Evolutionary conservation across 108 stramenopile species (phyloP), one percentile per base, ranked within the genome.

Genomic region (Craspedostauros australis): DNA sequence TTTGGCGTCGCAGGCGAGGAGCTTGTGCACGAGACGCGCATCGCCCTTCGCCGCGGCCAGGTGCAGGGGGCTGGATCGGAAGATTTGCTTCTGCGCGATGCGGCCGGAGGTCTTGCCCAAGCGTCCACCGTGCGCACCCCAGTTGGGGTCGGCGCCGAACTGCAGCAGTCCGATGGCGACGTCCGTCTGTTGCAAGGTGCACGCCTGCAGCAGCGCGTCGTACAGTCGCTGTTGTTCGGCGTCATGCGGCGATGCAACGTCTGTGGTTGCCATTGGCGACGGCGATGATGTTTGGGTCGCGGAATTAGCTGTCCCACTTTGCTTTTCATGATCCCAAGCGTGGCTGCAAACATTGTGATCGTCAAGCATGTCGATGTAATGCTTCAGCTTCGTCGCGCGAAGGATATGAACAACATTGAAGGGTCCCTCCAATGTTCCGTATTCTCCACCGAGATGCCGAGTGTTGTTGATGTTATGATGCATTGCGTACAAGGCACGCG

Each of bases 301-400:
- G n/a, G n/a, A n/a, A n/a, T n/a, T n/a, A n/a, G n/a, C n/a, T n/a
- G n/a, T n/a, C n/a, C n/a, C n/a, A n/a, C n/a, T n/a, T n/a, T n/a
- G n/a, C n/a, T n/a, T n/a, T n/a, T n/a, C n/a, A n/a, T n/a, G n/a
- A n/a, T n/a, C n/a, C n/a, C n/a, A n/a, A n/a, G n/a, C n/a, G n/a
- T n/a, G n/a, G n/a, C n/a, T n/a, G n/a, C n/a, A n/a, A 15, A 27
- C 32, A 27, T 40, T 57, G 21, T 82, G 29, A 8, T 55, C 30
- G 46, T 76, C 73, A 3, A 91, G 67, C 49, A 75, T 69, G n/a
- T 83, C 78, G 6, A 85, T 79, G 57, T 87, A 91, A 2, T 68
- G 75, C 24, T 86, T 84, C 20, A 91, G 57, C 27, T 53, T 75
- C 14, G 53, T 47, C 0, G 76, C 75, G 12, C 59, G 60, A 26